Evolutionary conservation across 1,139 yeast species (phyloP).

Genomic region (Torulaspora globosa): DNA sequence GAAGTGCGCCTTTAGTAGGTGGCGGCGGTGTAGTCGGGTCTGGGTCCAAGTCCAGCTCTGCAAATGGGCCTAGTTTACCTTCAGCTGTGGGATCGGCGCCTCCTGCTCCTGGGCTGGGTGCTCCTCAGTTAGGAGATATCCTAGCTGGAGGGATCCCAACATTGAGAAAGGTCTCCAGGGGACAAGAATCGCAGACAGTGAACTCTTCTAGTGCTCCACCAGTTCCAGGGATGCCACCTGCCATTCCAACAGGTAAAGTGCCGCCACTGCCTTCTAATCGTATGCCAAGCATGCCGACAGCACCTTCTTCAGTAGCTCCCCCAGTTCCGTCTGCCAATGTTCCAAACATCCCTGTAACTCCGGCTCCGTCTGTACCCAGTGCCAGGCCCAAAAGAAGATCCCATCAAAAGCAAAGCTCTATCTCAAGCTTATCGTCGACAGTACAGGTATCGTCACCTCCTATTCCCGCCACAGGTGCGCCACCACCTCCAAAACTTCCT

Average conservation of each 20-base stretch:
- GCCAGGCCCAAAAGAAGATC: slow-evolving; percentile 26
- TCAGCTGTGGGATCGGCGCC: slow-evolving; percentile 21
- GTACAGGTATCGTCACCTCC: slow-evolving; percentile 14
- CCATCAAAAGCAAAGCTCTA: slow-evolving; percentile 31
- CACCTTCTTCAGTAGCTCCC: slow-evolving; percentile 15
- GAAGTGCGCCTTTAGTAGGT: slow-evolving; percentile 54
- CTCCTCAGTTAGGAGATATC: slow-evolving; percentile 61
- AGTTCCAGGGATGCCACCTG: slow-evolving; percentile 23
- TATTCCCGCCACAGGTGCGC: slow-evolving; percentile 18
- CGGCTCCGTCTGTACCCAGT: slow-evolving; percentile 35
- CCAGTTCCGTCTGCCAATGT: slow-evolving; percentile 15
- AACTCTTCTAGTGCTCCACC: slow-evolving; percentile 28
- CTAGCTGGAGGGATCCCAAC: slow-evolving; percentile 88
- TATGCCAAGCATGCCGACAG: slow-evolving; percentile 26
- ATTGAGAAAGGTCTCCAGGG: slow-evolving; percentile 46
- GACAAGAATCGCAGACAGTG: slow-evolving; percentile 14
- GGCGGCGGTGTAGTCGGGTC: slow-evolving; percentile 23
- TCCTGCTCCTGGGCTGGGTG: slow-evolving; percentile 37
- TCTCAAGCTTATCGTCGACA: slow-evolving; percentile 19
- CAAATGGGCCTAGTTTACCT: slow-evolving; percentile 6
- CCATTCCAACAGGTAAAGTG: slow-evolving; percentile 1
- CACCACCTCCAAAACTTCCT: slow-evolving; percentile 17
- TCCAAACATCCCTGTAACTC: slow-evolving; percentile 14
- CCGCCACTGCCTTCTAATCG: slow-evolving; percentile 15
- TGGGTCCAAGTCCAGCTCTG: slow-evolving; percentile 13